Percentiles rank a stretch among this genome's conserved stretches.
phyloP scores from a whole-genome alignment of 495 filamentous ascomycete species.

The Neurospora cerealis region DNA sequence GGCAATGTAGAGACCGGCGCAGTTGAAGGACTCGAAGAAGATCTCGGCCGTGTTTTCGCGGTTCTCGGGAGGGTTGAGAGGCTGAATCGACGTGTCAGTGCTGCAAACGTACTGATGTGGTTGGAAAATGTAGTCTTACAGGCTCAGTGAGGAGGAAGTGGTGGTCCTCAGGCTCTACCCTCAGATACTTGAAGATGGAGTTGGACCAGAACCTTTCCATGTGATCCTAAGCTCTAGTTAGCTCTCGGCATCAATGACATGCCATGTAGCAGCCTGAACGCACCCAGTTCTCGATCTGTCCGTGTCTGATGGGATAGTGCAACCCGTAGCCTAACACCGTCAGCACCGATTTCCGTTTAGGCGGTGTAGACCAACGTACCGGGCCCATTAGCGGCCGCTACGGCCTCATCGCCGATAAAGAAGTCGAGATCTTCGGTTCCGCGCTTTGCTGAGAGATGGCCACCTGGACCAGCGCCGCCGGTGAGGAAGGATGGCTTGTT shows the following conservation, averaged over 20 bases:
- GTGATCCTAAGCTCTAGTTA: slow-evolving; percentile 56
- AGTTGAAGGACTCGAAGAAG: slow-evolving; percentile 99
- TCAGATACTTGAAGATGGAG: slow-evolving; percentile 98
- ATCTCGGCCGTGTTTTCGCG: slow-evolving; percentile 99
- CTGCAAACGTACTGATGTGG: not conserved
- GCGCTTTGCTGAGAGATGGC: slow-evolving; percentile 81
- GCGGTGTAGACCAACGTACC: slow-evolving; percentile 36
- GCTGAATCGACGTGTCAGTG: slow-evolving; percentile 42
- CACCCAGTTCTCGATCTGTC: slow-evolving; percentile 97
- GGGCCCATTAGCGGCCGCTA: slow-evolving; percentile 72
- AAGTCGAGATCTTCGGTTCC: slow-evolving; percentile 97
- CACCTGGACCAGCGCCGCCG: slow-evolving; percentile 71
- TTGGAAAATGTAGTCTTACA: slow-evolving; percentile 39
- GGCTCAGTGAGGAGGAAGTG: slow-evolving; percentile 97
- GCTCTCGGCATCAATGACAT: not conserved
- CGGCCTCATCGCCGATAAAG: slow-evolving; percentile 96
- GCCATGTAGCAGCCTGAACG: slow-evolving; percentile 4
- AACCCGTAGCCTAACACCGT: slow-evolving; percentile 68
- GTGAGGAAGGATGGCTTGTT: slow-evolving; percentile 93
- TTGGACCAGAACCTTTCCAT: slow-evolving; percentile 99
- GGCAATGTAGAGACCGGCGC: slow-evolving; percentile 95
- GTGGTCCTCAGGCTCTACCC: slow-evolving; percentile 96
- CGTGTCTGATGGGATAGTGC: slow-evolving; percentile 95
- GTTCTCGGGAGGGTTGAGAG: slow-evolving; percentile 95
- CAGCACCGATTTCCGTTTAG: slow-evolving; percentile 2